A percentile compares a stretch with the other conserved stretches of the same genome.
These are phyloP conservation scores for Oryza punctata DNA, from an alignment of 176 grass and related monocot genomes.

Conservation along the genomic window DNA sequence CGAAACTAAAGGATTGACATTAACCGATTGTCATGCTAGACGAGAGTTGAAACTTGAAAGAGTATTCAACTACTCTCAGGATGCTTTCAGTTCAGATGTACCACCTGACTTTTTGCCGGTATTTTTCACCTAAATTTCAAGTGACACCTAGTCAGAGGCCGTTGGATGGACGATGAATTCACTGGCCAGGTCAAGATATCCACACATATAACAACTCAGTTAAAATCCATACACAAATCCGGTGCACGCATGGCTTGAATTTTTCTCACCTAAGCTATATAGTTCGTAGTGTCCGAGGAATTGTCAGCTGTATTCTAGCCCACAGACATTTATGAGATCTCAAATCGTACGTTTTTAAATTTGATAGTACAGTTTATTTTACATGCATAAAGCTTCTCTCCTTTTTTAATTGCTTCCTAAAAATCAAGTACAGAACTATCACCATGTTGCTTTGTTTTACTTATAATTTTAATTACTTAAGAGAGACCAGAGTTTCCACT, in stretches of 20 bases:
- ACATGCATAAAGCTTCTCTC: neutral
- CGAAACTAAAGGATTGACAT: neutral
- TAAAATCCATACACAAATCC: neutral
- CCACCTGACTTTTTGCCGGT: no score
- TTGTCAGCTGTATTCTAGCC: neutral
- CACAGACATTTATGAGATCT: neutral
- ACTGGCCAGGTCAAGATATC: constrained; percentile 14
- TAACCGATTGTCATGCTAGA: neutral
- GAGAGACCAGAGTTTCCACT: neutral
- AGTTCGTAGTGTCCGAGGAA: neutral
- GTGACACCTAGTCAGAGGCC: neutral
- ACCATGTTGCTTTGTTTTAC: neutral
- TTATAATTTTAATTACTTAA: neutral
- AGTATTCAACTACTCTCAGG: neutral
- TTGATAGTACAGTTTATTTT: neutral
- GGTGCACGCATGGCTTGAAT: neutral
- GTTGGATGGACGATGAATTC: neutral
- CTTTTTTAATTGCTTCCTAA: neutral
- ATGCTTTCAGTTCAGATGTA: no score
- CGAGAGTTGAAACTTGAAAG: neutral
- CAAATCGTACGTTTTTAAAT: neutral
- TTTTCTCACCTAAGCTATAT: neutral
- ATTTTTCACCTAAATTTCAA: neutral
- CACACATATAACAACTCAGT: constrained; percentile 5
- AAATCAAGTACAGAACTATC: neutral